phyloP scores from a whole-genome alignment of 2,329 filamentous ascomycete genomes.

The Mycocentrospora acerina region DNA sequence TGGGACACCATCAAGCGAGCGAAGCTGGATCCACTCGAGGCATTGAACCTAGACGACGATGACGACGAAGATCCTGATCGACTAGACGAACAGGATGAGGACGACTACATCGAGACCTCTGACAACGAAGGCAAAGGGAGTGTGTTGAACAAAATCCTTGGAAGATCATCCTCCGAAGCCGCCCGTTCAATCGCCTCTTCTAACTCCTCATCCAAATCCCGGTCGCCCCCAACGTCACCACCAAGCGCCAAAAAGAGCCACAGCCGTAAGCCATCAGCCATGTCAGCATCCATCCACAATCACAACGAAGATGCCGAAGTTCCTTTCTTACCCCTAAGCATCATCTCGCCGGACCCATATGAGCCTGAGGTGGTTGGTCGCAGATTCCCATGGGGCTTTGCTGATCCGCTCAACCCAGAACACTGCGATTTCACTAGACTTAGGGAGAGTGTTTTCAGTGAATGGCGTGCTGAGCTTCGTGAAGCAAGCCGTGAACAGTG shows the following conservation, averaged over 20 bases:
- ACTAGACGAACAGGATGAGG: slow-evolving; percentile 55
- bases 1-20: slow-evolving; percentile 85
- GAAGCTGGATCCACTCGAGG: slow-evolving; percentile 83
- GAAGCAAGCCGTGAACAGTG: slow-evolving; percentile 88
- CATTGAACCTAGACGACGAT: slow-evolving; percentile 77
- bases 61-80: slow-evolving; percentile 59
- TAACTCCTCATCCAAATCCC: slow-evolving; percentile 31
- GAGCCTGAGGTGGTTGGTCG: slow-evolving; percentile 78
- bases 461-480: slow-evolving; percentile 89
- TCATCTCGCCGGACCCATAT: slow-evolving; percentile 92
- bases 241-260: slow-evolving; percentile 38
- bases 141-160: slow-evolving; percentile 41
- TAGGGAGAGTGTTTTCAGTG: slow-evolving; percentile 87
- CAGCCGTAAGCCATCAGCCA: slow-evolving; percentile 44
- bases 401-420: slow-evolving; percentile 84
- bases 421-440: slow-evolving; percentile 94
- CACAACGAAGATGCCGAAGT: slow-evolving; percentile 45
- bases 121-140: slow-evolving; percentile 38
- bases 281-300: slow-evolving; percentile 41
- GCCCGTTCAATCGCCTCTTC: slow-evolving; percentile 36
- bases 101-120: slow-evolving; percentile 43
- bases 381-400: slow-evolving; percentile 95
- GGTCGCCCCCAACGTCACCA: slow-evolving; percentile 37
- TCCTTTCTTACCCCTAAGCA: slow-evolving; percentile 82
- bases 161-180: slow-evolving; percentile 41